Conservation (phyloP, 345 rosid genomes). For the Leavenworthia alabamica region DNA sequence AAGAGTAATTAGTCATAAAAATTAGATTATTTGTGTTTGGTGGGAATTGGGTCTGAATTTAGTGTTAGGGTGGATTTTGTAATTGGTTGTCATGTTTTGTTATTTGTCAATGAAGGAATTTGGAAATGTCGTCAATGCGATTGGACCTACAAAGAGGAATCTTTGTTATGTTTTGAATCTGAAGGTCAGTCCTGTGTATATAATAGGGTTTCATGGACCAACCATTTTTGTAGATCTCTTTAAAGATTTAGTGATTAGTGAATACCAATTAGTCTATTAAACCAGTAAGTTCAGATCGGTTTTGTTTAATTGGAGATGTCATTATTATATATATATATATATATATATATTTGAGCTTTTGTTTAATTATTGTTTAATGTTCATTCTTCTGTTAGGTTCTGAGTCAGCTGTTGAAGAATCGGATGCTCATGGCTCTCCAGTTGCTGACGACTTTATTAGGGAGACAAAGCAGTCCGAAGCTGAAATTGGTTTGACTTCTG, state of each 20-base stretch:
- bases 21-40: neutral
- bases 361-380: conserved; percentile 8
- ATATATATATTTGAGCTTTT: conserved; percentile 14
- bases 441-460: conserved; percentile 8
- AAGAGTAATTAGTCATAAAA: neutral
- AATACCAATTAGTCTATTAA: neutral
- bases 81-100: conserved; percentile 21
- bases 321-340: no score
- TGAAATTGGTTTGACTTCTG: conserved; percentile 14
- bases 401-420: conserved; percentile 29
- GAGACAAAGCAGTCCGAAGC: conserved; percentile 19
- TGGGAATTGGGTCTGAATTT: no score
- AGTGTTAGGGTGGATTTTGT: neutral
- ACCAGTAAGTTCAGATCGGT: neutral
- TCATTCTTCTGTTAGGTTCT: conserved; percentile 32
- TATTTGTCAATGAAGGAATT: conserved; percentile 31
- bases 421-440: conserved; percentile 16
- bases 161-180: conserved; percentile 31
- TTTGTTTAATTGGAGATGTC: conserved; percentile 1
- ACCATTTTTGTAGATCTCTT: neutral
- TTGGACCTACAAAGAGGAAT: conserved; percentile 31
- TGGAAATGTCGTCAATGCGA: conserved; percentile 38
- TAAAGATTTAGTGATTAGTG: neutral
- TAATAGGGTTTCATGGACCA: conserved; percentile 9
- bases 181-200: conserved; percentile 31